phyloP scores from a whole-genome alignment of 164 flowering plant species.

The Hamamelis virginiana region DNA sequence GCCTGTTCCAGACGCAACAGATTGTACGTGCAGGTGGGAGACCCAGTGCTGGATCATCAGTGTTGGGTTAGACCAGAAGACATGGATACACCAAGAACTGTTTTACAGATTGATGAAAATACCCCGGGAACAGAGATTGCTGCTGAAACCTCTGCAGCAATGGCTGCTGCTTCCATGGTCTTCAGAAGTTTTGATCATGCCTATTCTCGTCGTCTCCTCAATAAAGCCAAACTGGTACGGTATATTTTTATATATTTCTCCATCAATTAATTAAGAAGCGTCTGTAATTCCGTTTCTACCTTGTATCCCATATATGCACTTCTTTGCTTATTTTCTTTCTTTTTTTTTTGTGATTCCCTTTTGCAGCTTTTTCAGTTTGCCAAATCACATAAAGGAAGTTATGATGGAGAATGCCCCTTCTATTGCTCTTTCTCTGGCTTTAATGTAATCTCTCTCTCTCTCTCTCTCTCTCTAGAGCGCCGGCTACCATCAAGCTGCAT shows the following conservation, averaged over 20 bases:
- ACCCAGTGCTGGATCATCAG: slow-evolving; percentile 68
- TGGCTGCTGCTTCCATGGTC: slow-evolving; percentile 82
- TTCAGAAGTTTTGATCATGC: slow-evolving; percentile 41
- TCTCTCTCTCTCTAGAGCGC: not conserved
- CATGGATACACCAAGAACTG: slow-evolving; percentile 78
- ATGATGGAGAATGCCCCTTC: slow-evolving; percentile 92
- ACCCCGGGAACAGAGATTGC: slow-evolving; percentile 85
- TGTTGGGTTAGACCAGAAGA: slow-evolving; percentile 89
- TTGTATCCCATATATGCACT: too few species aligned
- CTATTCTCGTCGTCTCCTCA: slow-evolving; percentile 67
- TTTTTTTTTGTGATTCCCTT: not conserved
- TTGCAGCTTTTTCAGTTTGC: slow-evolving; percentile 78
- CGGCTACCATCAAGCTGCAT: too few species aligned
- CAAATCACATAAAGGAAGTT: slow-evolving; percentile 61
- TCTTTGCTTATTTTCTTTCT: not conserved
- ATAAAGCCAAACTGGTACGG: slow-evolving; percentile 80
- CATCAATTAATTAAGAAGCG: too few species aligned
- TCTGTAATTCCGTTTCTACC: too few species aligned
- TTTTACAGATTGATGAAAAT: slow-evolving; percentile 46
- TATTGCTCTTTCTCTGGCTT: slow-evolving; percentile 91
- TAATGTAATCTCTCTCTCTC: slow-evolving; percentile 48
- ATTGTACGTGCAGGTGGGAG: slow-evolving; percentile 87
- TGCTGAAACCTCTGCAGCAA: slow-evolving; percentile 86
- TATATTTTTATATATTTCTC: too few species aligned
- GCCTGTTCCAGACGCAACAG: slow-evolving; percentile 33